Conservation (phyloP, 2,329 filamentous ascomycete species). For the Fusarium albidum region DNA sequence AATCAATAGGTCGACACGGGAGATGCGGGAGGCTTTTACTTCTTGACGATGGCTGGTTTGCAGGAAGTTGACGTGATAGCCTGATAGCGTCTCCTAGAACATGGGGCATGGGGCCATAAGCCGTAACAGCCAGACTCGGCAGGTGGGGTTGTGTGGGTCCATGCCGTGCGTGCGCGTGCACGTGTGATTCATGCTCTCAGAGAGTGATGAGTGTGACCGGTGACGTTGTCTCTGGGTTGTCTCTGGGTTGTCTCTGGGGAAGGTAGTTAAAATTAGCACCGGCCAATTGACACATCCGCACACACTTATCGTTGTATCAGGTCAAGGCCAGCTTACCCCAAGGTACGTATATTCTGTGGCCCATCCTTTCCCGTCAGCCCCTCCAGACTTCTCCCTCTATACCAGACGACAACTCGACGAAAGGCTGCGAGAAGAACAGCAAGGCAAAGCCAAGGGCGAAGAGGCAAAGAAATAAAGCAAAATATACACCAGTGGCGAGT, state of each 20-base stretch:
- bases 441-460: slow-evolving; percentile 19
- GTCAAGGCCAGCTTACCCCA: slow-evolving; percentile 9
- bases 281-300: not conserved
- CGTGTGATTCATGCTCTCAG: slow-evolving; percentile 3
- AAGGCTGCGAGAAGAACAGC: slow-evolving; percentile 20
- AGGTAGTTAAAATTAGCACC: slow-evolving; percentile 23
- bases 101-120: slow-evolving; percentile 29
- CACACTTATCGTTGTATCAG: slow-evolving; percentile 10
- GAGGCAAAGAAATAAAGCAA: not conserved
- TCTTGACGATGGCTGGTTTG: slow-evolving; percentile 38
- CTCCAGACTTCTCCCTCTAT: slow-evolving; percentile 18
- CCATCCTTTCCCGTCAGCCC: slow-evolving; percentile 15
- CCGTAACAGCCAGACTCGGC: slow-evolving; percentile 15
- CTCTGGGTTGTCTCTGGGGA: no score
- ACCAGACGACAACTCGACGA: slow-evolving; percentile 20
- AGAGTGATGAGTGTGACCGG: slow-evolving; percentile 13
- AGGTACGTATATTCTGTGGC: slow-evolving; percentile 4
- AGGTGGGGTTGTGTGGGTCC: slow-evolving; percentile 34
- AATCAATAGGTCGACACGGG: not conserved
- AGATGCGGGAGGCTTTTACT: slow-evolving; percentile 21
- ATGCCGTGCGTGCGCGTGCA: slow-evolving; percentile 18
- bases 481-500: not conserved
- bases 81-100: slow-evolving; percentile 8
- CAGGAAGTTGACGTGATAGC: slow-evolving; percentile 25
- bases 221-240: slow-evolving; percentile 9